Percentiles rank a stretch among this genome's conserved stretches.
Conservation (phyloP, 306 rosid genomes). For the Geum urbanum region DNA sequence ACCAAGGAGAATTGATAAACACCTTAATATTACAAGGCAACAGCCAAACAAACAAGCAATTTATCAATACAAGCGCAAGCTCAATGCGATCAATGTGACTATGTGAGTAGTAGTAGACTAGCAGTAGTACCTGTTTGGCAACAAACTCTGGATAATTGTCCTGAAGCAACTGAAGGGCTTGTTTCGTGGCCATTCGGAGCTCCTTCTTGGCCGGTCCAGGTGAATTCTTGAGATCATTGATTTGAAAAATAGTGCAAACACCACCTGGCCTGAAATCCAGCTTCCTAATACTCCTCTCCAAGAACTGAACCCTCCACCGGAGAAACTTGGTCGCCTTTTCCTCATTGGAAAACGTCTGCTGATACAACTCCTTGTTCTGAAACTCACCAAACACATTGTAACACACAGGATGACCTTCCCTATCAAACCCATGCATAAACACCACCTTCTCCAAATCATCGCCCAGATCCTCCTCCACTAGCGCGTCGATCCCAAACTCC, state of each 20-base stretch:
- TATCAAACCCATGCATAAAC: conserved; percentile 71
- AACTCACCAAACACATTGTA: conserved; percentile 90
- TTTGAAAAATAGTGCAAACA: conserved; percentile 65
- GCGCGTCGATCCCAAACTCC: conserved; percentile 60
- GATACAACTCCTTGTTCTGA: conserved; percentile 77
- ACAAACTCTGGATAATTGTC: conserved; percentile 95
- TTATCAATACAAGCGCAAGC: not conserved
- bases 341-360: conserved; percentile 50
- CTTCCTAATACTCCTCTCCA: conserved; percentile 79
- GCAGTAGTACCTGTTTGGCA: conserved; percentile 60
- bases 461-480: conserved; percentile 64
- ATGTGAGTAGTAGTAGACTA: no score
- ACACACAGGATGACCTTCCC: conserved; percentile 73
- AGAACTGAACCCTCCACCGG: conserved; percentile 73
- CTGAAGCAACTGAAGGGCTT: conserved; percentile 83
- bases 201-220: conserved; percentile 78
- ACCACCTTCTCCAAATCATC: conserved; percentile 80
- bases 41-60: not conserved
- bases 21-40: conserved; percentile 29
- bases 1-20: conserved; percentile 61
- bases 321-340: conserved; percentile 59
- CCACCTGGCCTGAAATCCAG: conserved; percentile 71
- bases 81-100: not conserved
- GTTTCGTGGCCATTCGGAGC: conserved; percentile 73
- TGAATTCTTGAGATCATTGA: conserved; percentile 79